These are phyloP conservation scores for Lignosus rhinocerotis DNA, from an alignment of 1,284 basidiomycete genomes.

Conservation along the genomic window DNA sequence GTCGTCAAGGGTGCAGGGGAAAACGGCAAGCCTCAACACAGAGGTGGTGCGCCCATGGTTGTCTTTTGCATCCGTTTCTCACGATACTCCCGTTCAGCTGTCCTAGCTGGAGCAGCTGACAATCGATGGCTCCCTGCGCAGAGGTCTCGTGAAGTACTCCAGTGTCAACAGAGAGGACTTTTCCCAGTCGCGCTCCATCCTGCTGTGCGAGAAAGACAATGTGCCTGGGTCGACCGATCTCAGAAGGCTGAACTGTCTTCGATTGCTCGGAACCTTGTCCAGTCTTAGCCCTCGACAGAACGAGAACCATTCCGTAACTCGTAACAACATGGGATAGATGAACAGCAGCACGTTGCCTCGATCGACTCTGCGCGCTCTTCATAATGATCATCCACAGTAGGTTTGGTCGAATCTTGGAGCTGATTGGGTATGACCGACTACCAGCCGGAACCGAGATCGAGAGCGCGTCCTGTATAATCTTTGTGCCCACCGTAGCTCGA, in stretches of 20 bases:
- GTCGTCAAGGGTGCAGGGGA: too few species aligned
- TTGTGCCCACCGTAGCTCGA: background rate
- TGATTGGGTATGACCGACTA: slow-evolving; percentile 93
- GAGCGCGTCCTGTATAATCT: background rate
- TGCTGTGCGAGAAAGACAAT: slow-evolving; percentile 90
- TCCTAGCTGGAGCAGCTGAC: slow-evolving; percentile 78
- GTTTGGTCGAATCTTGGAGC: slow-evolving; percentile 65
- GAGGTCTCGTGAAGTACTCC: slow-evolving; percentile 94
- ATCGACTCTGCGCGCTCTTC: slow-evolving; percentile 82
- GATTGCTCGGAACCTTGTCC: too few species aligned
- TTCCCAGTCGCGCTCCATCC: slow-evolving; percentile 75
- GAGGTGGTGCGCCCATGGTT: slow-evolving; percentile 41
- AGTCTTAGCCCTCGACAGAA: too few species aligned
- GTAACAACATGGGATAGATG: too few species aligned
- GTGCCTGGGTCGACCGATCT: slow-evolving; percentile 85
- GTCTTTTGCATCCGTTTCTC: background rate
- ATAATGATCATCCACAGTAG: too few species aligned
- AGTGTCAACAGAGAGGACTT: slow-evolving; percentile 99
- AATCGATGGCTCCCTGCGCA: slow-evolving; percentile 92
- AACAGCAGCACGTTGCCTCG: slow-evolving; percentile 82
- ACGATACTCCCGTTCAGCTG: slow-evolving; percentile 44
- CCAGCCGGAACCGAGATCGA: slow-evolving; percentile 89
- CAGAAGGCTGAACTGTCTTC: too few species aligned
- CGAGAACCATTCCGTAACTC: too few species aligned
- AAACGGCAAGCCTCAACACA: too few species aligned